Conservation (phyloP, 2,329 filamentous ascomycete genomes). For the Fusarium tanahbumbuense region DNA sequence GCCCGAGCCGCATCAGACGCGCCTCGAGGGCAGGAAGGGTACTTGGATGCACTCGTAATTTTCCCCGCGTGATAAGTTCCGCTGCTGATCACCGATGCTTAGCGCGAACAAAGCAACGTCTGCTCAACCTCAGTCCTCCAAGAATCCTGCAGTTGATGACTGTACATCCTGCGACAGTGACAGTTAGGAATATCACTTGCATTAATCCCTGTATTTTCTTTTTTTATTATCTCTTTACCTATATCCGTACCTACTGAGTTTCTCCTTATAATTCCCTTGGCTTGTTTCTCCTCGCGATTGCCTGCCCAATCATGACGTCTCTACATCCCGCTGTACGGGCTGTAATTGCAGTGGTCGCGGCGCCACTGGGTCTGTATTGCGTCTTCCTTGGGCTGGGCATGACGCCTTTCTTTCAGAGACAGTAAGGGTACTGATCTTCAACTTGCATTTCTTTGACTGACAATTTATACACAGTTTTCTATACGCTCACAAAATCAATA, state of each 20-base stretch:
- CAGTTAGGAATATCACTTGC: neutral
- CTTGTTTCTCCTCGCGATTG: neutral
- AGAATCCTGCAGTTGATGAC: slow-evolving; percentile 13
- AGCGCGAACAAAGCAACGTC: slow-evolving; percentile 42
- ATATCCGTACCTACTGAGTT: neutral
- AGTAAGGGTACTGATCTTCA: slow-evolving; percentile 62
- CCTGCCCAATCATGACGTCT: slow-evolving; percentile 31
- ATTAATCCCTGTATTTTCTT: neutral
- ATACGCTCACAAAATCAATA: slow-evolving; percentile 85
- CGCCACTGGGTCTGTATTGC: slow-evolving; percentile 73
- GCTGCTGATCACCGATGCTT: slow-evolving; percentile 34
- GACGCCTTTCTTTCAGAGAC: slow-evolving; percentile 79
- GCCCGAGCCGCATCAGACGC: slow-evolving; percentile 44
- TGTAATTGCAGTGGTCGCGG: slow-evolving; percentile 65
- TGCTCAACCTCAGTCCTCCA: slow-evolving; percentile 42
- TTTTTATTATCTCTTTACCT: neutral
- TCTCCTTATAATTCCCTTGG: neutral
- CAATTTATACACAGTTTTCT: slow-evolving; percentile 68
- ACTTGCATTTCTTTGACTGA: slow-evolving; percentile 13
- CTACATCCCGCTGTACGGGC: slow-evolving; percentile 42
- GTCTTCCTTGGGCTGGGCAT: slow-evolving; percentile 73
- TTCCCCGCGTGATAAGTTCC: slow-evolving; percentile 29
- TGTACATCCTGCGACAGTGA: neutral
- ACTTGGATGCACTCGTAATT: slow-evolving; percentile 20
- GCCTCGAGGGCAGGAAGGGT: slow-evolving; percentile 23